A percentile compares a stretch with the other conserved stretches of the same genome.
These are phyloP conservation scores for Leishmania turanica DNA, from an alignment of 208 protist species.

Conservation along the genomic window DNA sequence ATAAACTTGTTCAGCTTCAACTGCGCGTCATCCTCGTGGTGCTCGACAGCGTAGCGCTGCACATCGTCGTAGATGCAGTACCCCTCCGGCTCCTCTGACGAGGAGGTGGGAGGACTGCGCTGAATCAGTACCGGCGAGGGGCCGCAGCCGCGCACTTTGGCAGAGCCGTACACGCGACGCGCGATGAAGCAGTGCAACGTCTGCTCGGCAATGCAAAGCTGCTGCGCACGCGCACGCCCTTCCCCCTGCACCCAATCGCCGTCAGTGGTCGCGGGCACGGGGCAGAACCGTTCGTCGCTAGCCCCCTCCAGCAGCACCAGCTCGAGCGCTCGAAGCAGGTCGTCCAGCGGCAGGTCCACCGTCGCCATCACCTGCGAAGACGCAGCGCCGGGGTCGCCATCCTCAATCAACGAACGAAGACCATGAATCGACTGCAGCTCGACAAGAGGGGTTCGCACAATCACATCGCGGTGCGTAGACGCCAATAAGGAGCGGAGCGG, in stretches of 20 bases:
- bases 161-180: conserved; percentile 58
- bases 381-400: background rate
- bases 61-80: conserved; percentile 80
- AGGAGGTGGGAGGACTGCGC: conserved; percentile 51
- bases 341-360: conserved; percentile 26
- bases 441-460: conserved; percentile 29
- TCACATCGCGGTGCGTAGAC: conserved; percentile 16
- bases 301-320: conserved; percentile 50
- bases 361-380: conserved; percentile 7
- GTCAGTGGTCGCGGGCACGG: background rate
- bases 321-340: conserved; percentile 45
- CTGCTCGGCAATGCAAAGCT: conserved; percentile 34
- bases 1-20: conserved; percentile 55
- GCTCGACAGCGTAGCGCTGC: conserved; percentile 62
- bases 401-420: conserved; percentile 11
- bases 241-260: background rate
- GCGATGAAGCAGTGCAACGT: conserved; percentile 77
- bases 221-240: background rate
- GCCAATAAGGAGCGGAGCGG: conserved; percentile 6
- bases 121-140: conserved; percentile 57
- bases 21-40: conserved; percentile 37
- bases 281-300: conserved; percentile 27
- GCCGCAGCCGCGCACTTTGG: conserved; percentile 36
- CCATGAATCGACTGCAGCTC: conserved; percentile 26
- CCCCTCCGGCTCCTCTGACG: conserved; percentile 67